These are phyloP conservation scores for Russula abietina DNA, from an alignment of 768 basidiomycete genomes.

Conservation along the genomic window DNA sequence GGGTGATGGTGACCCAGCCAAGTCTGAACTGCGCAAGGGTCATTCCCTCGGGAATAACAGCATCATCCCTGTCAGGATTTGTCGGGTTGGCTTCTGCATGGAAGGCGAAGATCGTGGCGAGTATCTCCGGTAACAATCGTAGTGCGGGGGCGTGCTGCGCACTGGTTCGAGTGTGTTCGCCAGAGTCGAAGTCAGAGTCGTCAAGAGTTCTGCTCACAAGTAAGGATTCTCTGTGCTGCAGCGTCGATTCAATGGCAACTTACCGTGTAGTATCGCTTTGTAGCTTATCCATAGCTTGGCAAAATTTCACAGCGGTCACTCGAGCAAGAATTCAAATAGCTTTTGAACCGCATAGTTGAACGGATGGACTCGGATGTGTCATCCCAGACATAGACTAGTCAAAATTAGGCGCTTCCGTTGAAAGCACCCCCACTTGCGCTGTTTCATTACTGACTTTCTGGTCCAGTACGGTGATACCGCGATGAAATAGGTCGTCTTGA, in stretches of 20 bases:
- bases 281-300: background rate
- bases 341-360: background rate
- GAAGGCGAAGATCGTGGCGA: conserved; percentile 8
- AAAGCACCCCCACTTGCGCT: too few species aligned
- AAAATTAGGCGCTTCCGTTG: too few species aligned
- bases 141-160: background rate
- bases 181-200: background rate
- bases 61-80: background rate
- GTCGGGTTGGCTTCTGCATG: conserved; percentile 7
- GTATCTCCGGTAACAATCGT: conserved; percentile 15
- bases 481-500: background rate
- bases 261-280: background rate
- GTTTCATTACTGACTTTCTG: too few species aligned
- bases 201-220: background rate
- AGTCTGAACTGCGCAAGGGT: conserved; percentile 1
- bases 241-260: background rate
- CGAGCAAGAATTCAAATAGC: background rate
- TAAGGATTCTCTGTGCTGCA: background rate
- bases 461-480: too few species aligned
- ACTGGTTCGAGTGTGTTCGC: background rate
- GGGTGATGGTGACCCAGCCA: conserved; percentile 18
- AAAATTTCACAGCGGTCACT: background rate
- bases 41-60: background rate
- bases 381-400: too few species aligned
- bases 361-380: too few species aligned